Evolutionary conservation across 768 basidiomycete species (phyloP), one percentile per base, ranked within the genome.

Genomic region (Peribolospora kevripleyi): DNA sequence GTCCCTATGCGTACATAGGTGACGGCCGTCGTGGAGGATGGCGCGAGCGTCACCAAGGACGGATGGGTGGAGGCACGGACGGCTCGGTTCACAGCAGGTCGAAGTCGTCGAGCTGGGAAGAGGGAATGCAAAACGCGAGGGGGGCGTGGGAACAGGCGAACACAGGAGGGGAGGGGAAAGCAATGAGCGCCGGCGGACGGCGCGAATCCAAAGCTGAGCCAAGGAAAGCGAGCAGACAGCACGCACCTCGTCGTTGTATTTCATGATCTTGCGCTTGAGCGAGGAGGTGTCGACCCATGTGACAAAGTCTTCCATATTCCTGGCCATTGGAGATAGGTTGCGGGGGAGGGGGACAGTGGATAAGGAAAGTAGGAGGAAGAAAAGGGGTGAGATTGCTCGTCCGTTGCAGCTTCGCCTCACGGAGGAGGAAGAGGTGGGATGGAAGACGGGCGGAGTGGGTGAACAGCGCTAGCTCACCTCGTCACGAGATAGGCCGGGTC

Each of bases 271-370:
- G 54, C 91, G 75, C 77, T 91, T 95, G 65, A 95, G 76, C 67
- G 91, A 91, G 61, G 85, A 90, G 37, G 86, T 86, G 65, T 95
- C 90, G 25, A 97, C 90, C 93, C 93, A 98, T 42, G 93, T 98
- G 48, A 97, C 86, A 69, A 90, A 98, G 73, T 98, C 93, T 65
- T 97, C 88, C 88, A 93, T 90, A 61, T 87, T 83, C 62, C 91
- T 84, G 36, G 38, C 42, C 25, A 41, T 50, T 46, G 43, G 11
- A 25, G 50, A 57, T 25, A 55, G 50, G 36, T 59, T 50, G n/a
- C n/a, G n/a, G n/a, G n/a, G n/a, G n/a, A n/a, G n/a, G n/a, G 55
- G 55, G 43, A 43, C 11, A 46, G 37, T 49, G n/a, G 50, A 14
- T 42, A 46, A 25, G 36, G 37, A 39, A 45, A 45, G 43, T 7